Percentiles rank a stretch among this genome's conserved stretches.
Evolutionary conservation across 805 yeast genomes (phyloP).

Genomic region (Ogataea nitratoaversa): DNA sequence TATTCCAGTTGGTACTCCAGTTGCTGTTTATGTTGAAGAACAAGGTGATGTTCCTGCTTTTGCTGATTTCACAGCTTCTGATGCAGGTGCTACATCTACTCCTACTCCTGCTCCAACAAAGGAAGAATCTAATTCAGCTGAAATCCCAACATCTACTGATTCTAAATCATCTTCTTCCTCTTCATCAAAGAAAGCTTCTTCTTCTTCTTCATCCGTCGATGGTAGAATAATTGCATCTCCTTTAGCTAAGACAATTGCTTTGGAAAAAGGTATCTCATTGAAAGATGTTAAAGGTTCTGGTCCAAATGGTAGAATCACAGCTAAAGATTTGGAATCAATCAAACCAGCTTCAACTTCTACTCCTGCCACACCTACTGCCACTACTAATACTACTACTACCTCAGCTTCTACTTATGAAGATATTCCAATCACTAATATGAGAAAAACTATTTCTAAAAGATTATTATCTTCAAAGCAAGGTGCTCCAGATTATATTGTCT

Average conservation of each 20-base stretch:
- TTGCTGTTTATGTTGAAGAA: conserved; percentile 94
- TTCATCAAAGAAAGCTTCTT: conserved; percentile 16
- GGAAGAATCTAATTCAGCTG: conserved; percentile 29
- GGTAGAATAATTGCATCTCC: conserved; percentile 92
- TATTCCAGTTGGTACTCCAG: conserved; percentile 90
- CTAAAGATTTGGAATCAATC: conserved; percentile 80
- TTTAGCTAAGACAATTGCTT: conserved; percentile 85
- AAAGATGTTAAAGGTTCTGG: conserved; percentile 88
- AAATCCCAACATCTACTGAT: conserved; percentile 29
- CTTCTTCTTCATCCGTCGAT: conserved; percentile 39
- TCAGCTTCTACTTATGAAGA: conserved; percentile 66
- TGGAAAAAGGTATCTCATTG: conserved; percentile 85
- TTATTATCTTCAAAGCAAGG: conserved; percentile 78
- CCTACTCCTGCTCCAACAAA: conserved; percentile 36
- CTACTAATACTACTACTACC: conserved; percentile 43
- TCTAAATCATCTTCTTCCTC: conserved; percentile 23
- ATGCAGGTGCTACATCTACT: conserved; percentile 55
- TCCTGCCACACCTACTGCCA: conserved; percentile 35
- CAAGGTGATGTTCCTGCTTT: conserved; percentile 82
- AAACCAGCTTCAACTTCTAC: conserved; percentile 37
- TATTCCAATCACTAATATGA: conserved; percentile 84
- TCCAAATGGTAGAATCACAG: conserved; percentile 91
- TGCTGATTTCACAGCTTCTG: conserved; percentile 76
- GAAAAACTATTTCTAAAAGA: conserved; percentile 89
- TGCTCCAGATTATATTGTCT: conserved; percentile 89